These are phyloP conservation scores for Cladophialophora psammophila DNA, from an alignment of 2,329 filamentous ascomycete species.

Conservation along the genomic window DNA sequence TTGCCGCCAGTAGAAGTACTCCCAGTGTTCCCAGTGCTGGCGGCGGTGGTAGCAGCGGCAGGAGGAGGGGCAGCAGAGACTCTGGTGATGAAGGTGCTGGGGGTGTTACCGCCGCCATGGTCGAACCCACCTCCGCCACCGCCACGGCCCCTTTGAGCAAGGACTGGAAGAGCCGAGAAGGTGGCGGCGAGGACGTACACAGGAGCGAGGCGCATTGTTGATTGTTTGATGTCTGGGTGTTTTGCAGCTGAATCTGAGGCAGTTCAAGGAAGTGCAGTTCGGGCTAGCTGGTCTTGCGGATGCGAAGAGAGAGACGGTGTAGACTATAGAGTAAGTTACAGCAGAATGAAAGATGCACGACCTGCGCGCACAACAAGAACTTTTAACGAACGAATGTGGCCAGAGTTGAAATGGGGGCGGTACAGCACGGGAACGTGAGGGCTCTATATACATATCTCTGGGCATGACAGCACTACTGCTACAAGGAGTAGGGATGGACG, in stretches of 20 bases:
- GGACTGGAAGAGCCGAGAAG: conserved; percentile 23
- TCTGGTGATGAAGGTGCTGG: conserved; percentile 30
- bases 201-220: conserved; percentile 19
- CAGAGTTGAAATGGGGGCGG: neutral
- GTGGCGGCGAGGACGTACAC: conserved; percentile 16
- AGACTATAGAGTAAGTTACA: neutral
- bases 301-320: neutral
- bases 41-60: conserved; percentile 10
- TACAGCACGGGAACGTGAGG: neutral
- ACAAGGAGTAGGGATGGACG: neutral
- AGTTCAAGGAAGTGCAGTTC: neutral
- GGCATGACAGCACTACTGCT: neutral
- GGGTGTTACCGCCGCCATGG: conserved; percentile 22
- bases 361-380: conserved; percentile 27
- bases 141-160: conserved; percentile 25
- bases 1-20: conserved; percentile 10
- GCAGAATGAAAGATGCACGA: conserved; percentile 25
- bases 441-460: conserved; percentile 4
- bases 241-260: neutral
- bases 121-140: conserved; percentile 22
- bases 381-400: neutral
- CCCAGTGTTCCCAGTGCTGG: neutral
- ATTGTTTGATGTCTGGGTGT: neutral
- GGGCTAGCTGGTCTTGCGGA: neutral
- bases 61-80: conserved; percentile 16